A percentile compares a stretch with the other conserved stretches of the same genome.
phyloP scores from a whole-genome alignment of 2,329 filamentous ascomycete genomes.

The Lecanicillium sp. region DNA sequence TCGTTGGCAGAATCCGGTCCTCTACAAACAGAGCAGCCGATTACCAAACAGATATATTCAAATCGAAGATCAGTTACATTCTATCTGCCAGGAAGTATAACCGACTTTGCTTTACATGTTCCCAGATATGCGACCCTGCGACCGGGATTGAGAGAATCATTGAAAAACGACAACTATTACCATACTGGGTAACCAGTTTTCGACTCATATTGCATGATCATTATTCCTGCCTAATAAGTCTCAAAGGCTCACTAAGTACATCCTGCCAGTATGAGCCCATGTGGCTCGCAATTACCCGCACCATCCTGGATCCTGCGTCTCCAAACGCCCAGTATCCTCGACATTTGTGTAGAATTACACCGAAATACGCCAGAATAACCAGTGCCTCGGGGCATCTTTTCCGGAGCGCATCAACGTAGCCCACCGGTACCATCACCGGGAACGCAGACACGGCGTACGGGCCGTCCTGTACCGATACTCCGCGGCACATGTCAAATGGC shows the following conservation, averaged over 20 bases:
- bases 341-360: conserved; percentile 39
- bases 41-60: too few species aligned
- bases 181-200: too few species aligned
- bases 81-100: too few species aligned
- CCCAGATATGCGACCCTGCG: too few species aligned
- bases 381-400: conserved; percentile 36
- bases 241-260: conserved; percentile 28
- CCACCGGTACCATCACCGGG: conserved; percentile 25
- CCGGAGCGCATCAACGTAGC: conserved; percentile 30
- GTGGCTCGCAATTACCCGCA: conserved; percentile 27
- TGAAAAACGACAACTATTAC: too few species aligned
- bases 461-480: conserved; percentile 19
- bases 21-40: too few species aligned
- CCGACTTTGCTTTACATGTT: too few species aligned
- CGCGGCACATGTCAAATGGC: conserved; percentile 28
- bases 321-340: conserved; percentile 35
- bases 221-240: conserved; percentile 25
- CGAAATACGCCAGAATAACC: conserved; percentile 44
- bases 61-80: too few species aligned
- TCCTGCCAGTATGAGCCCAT: conserved; percentile 30
- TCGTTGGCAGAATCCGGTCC: too few species aligned
- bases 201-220: too few species aligned
- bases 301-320: conserved; percentile 25
- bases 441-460: conserved; percentile 29
- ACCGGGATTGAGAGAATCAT: too few species aligned